Conservation (phyloP, 176 grass and related monocot species). For the Oryza meyeriana region DNA sequence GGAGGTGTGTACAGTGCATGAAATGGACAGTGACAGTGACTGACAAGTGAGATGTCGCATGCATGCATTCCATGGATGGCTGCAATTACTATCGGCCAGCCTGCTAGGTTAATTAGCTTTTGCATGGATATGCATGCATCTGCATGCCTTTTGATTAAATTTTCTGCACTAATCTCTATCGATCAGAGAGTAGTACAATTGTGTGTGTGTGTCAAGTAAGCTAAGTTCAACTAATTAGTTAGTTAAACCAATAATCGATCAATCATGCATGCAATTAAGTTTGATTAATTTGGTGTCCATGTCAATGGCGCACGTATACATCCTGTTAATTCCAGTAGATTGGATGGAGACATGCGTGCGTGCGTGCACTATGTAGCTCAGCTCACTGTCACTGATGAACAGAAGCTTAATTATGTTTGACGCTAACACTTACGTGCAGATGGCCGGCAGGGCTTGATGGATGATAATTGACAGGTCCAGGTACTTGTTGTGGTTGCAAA, state of each 20-base stretch:
- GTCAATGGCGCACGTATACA: conserved; percentile 9
- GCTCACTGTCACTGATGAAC: not conserved
- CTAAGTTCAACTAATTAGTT: no score
- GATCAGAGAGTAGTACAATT: no score
- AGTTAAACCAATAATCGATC: not conserved
- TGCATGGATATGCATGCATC: not conserved
- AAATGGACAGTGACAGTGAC: not conserved
- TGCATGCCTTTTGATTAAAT: not conserved
- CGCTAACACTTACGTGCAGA: not conserved
- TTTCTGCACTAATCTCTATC: not conserved
- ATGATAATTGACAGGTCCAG: not conserved
- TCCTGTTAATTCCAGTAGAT: not conserved
- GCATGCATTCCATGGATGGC: not conserved
- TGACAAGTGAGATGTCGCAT: conserved; percentile 4
- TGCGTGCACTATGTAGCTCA: not conserved
- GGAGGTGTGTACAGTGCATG: not conserved
- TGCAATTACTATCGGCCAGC: not conserved
- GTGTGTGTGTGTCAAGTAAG: no score
- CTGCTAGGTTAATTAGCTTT: not conserved
- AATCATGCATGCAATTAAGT: not conserved
- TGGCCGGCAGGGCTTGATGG: not conserved
- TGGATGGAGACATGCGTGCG: not conserved
- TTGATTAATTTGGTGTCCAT: not conserved
- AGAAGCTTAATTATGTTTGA: not conserved
- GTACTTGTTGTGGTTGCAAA: not conserved